Evolutionary conservation across 2,329 filamentous ascomycete genomes (phyloP), one percentile per base, ranked within the genome.

Genomic region (Phymatotrichopsis omnivora): DNA sequence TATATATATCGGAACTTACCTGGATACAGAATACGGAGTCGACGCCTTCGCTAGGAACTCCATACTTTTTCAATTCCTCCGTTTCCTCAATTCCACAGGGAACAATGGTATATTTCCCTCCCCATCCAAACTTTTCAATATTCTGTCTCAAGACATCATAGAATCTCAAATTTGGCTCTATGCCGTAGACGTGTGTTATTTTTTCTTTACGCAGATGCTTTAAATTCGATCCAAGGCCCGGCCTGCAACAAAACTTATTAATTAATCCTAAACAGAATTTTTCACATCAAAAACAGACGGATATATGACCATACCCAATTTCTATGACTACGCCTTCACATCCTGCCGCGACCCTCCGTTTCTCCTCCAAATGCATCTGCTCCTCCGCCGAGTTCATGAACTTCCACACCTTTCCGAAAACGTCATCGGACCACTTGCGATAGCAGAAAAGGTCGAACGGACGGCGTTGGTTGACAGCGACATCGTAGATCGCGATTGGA

Each of bases 81-180:
- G 23, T 33, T 42, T 47, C 39, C 40, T 47, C 45, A 47, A 43
- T 43, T 25, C 45, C 45, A 39, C 45, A 47, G 11, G 14, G 29
- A 12, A 47, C 16, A 33, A 47, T 30, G 24, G 34, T 30, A 14
- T 29, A 31, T 19, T n/a, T n/a, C n/a, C 22, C 45, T 23, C 20
- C 38, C 45, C 45, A 47, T 7, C 39, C 45, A 11, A 37, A 25
- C 14, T 43, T 41, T 25, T 30, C 31, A 12, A 41, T 35, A 8
- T 16, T 38, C 35, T 43, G 24, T 27, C 37, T 42, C 39, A 47
- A 30, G 4, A 14, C 31, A 11, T 25, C 24, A 38, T 30, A 32
- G n/a, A 46, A 17, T 31, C 20, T 31, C n/a, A 33, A 33, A 33
- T 33, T 42, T 14, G 39, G 39, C 12, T 42, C 39, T 5, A 42